Conservation (phyloP, 2,329 filamentous ascomycete species). For the Anthostomella pinea region DNA sequence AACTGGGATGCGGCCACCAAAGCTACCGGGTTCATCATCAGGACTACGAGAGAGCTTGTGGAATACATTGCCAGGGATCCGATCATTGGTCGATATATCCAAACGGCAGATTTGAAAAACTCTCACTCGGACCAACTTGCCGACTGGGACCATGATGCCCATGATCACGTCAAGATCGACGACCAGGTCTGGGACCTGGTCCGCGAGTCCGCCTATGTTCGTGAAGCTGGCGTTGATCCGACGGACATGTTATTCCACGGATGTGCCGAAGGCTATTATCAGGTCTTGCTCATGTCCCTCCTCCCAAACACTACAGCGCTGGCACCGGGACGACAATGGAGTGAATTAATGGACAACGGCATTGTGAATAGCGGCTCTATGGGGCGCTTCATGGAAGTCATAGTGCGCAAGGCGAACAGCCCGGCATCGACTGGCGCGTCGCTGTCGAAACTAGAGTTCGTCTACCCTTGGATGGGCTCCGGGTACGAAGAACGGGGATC, state of each 20-base stretch:
- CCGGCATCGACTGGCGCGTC: background rate
- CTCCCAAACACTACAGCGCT: background rate
- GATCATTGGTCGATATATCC: background rate
- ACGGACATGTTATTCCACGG: background rate
- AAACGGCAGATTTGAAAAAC: constrained; percentile 1
- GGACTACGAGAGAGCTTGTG: background rate
- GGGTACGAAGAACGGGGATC: background rate
- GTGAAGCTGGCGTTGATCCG: background rate
- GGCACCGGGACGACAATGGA: background rate
- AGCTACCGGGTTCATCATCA: background rate
- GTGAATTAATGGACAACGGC: background rate
- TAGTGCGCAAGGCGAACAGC: background rate
- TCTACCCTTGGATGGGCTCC: background rate
- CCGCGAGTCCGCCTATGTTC: background rate
- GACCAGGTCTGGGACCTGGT: background rate
- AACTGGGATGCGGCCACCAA: background rate
- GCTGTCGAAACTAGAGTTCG: background rate
- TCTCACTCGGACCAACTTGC: background rate
- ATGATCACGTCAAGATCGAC: background rate
- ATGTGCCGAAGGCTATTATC: background rate
- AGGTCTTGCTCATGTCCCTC: background rate
- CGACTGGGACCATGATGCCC: background rate
- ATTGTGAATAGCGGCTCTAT: background rate
- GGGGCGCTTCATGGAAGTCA: background rate
- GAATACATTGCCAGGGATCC: background rate